Evolutionary conservation across 495 filamentous ascomycete genomes (phyloP).

Genomic region (Articulospora tetracladia): DNA sequence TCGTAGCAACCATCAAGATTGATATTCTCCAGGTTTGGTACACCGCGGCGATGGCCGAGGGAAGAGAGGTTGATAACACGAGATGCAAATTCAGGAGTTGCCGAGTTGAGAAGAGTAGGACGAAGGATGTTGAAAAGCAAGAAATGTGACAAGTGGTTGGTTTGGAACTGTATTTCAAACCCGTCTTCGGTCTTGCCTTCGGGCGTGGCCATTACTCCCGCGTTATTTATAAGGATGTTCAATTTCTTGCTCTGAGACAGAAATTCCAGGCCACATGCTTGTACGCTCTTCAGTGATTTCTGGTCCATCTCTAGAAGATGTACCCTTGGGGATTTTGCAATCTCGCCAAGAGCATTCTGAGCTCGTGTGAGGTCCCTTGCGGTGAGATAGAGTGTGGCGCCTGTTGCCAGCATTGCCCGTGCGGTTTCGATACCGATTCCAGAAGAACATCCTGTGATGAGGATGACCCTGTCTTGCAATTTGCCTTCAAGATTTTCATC

Average conservation of each 20-base stretch:
- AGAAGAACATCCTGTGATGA: conserved; percentile 48
- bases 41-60: conserved; percentile 36
- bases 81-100: conserved; percentile 29
- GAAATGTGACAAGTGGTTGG: conserved; percentile 67
- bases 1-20: conserved; percentile 27
- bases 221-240: conserved; percentile 57
- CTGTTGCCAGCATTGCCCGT: conserved; percentile 40
- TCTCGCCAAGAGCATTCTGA: conserved; percentile 27
- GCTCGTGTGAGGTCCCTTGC: conserved; percentile 38
- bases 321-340: conserved; percentile 17
- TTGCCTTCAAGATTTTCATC: conserved; percentile 42
- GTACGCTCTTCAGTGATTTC: conserved; percentile 28
- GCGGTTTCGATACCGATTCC: conserved; percentile 53
- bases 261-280: conserved; percentile 24
- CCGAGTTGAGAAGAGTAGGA: conserved; percentile 50
- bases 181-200: conserved; percentile 49
- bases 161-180: conserved; percentile 70
- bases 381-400: conserved; percentile 42
- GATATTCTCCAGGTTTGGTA: conserved; percentile 41
- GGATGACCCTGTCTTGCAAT: conserved; percentile 40
- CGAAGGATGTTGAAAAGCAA: conserved; percentile 61
- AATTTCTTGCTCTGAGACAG: conserved; percentile 24
- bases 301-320: conserved; percentile 34
- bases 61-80: conserved; percentile 35
- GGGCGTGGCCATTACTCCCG: conserved; percentile 52